A percentile compares a stretch with the other conserved stretches of the same genome.
Conservation (phyloP, 352 stramenopile genomes). For the Aphanomyces cochlioides region DNA sequence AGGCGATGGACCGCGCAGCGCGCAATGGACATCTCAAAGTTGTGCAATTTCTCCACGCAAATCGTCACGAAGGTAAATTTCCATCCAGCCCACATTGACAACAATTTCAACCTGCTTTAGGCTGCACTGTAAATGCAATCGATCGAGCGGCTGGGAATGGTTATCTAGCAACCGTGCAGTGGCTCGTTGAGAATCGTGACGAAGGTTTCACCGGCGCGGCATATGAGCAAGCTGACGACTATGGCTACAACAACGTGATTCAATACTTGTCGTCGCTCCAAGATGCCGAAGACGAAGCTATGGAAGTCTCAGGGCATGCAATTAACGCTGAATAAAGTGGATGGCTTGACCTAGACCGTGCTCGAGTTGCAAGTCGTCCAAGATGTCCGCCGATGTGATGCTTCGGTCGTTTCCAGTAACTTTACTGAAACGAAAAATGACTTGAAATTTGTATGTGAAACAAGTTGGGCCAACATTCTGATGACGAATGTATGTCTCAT, state of each 20-base stretch:
- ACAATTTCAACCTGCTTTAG: slow-evolving; percentile 3
- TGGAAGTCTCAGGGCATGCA: slow-evolving; percentile 6
- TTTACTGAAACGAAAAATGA: background rate
- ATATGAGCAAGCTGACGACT: slow-evolving; percentile 29
- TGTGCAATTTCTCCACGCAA: slow-evolving; percentile 36
- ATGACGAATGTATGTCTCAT: background rate
- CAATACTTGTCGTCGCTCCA: slow-evolving; percentile 29
- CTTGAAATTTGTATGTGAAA: background rate
- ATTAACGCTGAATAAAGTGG: background rate
- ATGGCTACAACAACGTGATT: slow-evolving; percentile 30
- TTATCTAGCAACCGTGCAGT: slow-evolving; percentile 33
- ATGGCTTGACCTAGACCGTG: too few species aligned
- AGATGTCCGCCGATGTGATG: too few species aligned
- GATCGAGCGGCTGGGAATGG: slow-evolving; percentile 29
- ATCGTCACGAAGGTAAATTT: slow-evolving; percentile 25
- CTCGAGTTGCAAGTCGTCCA: too few species aligned
- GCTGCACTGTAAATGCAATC: slow-evolving; percentile 29
- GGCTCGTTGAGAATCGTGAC: slow-evolving; percentile 31
- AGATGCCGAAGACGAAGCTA: slow-evolving; percentile 1
- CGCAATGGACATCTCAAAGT: slow-evolving; percentile 33
- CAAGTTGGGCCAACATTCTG: background rate
- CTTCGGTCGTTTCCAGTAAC: too few species aligned
- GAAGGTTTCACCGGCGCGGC: slow-evolving; percentile 29
- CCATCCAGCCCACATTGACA: background rate
- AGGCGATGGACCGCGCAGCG: slow-evolving; percentile 33